Conservation (phyloP, 495 filamentous ascomycete species). For the Aspergillus avenaceus region DNA sequence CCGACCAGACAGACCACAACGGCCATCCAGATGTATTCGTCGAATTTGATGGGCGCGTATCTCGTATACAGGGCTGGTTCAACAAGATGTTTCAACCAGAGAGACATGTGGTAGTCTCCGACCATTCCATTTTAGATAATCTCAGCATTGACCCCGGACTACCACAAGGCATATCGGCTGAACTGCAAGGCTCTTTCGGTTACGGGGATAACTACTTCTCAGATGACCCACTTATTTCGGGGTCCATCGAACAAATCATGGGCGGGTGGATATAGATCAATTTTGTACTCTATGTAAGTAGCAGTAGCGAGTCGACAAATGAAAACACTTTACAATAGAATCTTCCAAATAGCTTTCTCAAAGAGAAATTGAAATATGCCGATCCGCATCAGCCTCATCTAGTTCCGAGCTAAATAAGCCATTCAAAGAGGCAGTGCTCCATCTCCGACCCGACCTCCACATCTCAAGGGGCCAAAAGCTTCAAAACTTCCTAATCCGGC, state of each 20-base stretch:
- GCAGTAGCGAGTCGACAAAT: not conserved
- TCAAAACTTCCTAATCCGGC: not conserved
- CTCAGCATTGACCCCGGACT: not conserved
- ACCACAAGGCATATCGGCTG: not conserved
- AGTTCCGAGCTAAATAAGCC: not conserved
- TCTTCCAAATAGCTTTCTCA: too few relatives aligned
- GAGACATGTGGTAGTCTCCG: not conserved
- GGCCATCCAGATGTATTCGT: not conserved
- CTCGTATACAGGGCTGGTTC: not conserved
- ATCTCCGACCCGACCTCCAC: not conserved
- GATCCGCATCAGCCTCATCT: not conserved
- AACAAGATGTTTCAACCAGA: not conserved
- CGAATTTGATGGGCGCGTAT: not conserved
- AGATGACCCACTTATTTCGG: not conserved
- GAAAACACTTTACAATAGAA: too few relatives aligned
- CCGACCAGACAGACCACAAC: constrained; percentile 10
- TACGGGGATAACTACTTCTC: too few relatives aligned
- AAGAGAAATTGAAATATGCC: not conserved
- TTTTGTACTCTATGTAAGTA: not conserved
- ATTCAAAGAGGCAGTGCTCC: not conserved
- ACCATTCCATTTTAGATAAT: not conserved
- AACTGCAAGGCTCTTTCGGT: not conserved
- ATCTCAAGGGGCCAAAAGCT: not conserved
- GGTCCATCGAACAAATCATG: not conserved
- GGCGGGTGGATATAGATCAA: not conserved